Conservation (phyloP, 176 grass and related monocot genomes). For the Bolboschoenus planiculmis region DNA sequence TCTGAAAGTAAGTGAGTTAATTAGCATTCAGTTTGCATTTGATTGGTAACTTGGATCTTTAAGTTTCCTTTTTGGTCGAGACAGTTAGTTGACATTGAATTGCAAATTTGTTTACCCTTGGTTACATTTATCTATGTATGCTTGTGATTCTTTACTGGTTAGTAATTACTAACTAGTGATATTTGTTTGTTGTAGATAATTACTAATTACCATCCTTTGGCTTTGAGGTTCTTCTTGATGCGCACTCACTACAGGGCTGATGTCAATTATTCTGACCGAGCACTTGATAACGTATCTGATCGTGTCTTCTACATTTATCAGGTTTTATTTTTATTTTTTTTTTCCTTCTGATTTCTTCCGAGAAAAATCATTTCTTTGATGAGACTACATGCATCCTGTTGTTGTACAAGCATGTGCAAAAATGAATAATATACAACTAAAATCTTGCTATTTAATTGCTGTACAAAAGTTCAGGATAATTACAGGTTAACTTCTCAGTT, state of each 20-base stretch:
- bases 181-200: slow-evolving; percentile 42
- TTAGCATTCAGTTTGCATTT: not conserved
- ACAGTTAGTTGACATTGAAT: not conserved
- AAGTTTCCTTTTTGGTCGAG: not conserved
- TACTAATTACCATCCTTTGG: slow-evolving; percentile 79
- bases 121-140: not conserved
- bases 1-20: not conserved
- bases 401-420: not conserved
- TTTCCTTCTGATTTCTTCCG: not conserved
- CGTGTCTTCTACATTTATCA: slow-evolving; percentile 90
- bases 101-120: not conserved
- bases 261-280: slow-evolving; percentile 74
- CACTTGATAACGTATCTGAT: slow-evolving; percentile 53
- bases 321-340: slow-evolving; percentile 31
- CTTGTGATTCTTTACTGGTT: not conserved
- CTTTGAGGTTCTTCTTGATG: slow-evolving; percentile 92
- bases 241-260: slow-evolving; percentile 86
- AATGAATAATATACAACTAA: not conserved
- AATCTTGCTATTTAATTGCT: not conserved
- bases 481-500: not conserved
- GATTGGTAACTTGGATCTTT: not conserved
- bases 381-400: not conserved
- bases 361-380: not conserved
- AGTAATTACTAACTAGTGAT: not conserved
- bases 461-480: not conserved